Evolutionary conservation across 148 eudicot genomes (phyloP), one percentile per base, ranked within the genome.

Genomic region (Nepenthes gracilis): DNA sequence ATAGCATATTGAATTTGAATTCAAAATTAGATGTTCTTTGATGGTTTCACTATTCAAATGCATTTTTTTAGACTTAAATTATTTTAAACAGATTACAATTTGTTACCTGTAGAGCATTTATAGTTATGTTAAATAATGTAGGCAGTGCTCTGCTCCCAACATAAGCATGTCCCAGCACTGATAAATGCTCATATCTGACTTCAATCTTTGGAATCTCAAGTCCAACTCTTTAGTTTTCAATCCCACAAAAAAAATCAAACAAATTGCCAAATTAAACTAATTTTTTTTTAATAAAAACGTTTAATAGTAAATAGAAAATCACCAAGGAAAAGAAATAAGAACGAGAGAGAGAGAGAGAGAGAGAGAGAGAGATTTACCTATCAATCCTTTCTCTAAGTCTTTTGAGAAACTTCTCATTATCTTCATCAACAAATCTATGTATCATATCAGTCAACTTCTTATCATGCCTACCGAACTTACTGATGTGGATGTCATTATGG

Each of bases 91-190:
- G 45, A 40, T 1, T 3, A 8, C 45, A 1, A 4, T 40, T 40
- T 40, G 6, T 47, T 63, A 78, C 82, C 78, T 78, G 78, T 0
- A 72, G 2, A 2, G 58, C 34, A 71, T 71, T 74, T 32, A 74
- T 7, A 1, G 78, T 71, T 14, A 65, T 33, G 37, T 78, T 78
- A 36, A 78, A 57, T 33, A 81, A 54, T 14, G 79, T 77, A 12
- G 85, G 78, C 32, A 72, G 9, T 53, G 85, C 85, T 55, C 85
- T 72, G 34, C 71, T 62, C 12, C 85, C 82, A 63, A 72, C 74
- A 74, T 74, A 67, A 15, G 72, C 75, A 43, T 69, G 51, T 2
- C 82, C 85, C 60, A 77, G 80, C 60, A 77, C 80, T 7, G 74
- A 71, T 3, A 81, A 60, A 48, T 77, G 64, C 72, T 81, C 79